These are phyloP conservation scores for Reutealis trisperma DNA, from an alignment of 345 rosid genomes.

Conservation along the genomic window DNA sequence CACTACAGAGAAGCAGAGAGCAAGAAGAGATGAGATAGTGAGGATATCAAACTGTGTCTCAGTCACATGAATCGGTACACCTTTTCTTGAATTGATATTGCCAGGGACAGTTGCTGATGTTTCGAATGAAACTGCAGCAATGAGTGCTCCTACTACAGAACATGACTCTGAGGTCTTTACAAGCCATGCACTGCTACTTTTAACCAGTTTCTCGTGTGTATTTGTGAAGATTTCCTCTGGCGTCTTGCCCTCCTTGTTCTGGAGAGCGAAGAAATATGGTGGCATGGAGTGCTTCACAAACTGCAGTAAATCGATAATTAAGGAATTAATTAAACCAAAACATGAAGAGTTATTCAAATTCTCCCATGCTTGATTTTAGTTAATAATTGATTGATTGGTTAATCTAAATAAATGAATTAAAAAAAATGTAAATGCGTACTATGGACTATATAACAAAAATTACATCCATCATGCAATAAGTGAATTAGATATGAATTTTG, in stretches of 20 bases:
- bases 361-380: too few relatives aligned
- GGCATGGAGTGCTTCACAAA: too few relatives aligned
- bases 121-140: slow-evolving; percentile 4
- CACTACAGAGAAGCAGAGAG: slow-evolving; percentile 28
- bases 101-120: slow-evolving; percentile 24
- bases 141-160: not conserved
- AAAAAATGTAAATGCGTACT: too few relatives aligned
- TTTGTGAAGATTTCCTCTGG: not conserved
- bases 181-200: not conserved
- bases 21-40: slow-evolving; percentile 27
- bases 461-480: too few relatives aligned
- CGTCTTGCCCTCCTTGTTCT: not conserved
- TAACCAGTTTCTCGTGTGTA: not conserved
- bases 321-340: too few relatives aligned
- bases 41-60: slow-evolving; percentile 9
- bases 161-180: not conserved
- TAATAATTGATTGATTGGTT: too few relatives aligned
- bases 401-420: too few relatives aligned
- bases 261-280: too few relatives aligned
- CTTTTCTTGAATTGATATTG: not conserved
- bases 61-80: not conserved
- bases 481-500: too few relatives aligned
- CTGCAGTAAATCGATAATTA: too few relatives aligned
- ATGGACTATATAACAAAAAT: too few relatives aligned
- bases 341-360: too few relatives aligned